phyloP scores from a whole-genome alignment of 768 basidiomycete species.

The Lactifluus subvellereus region DNA sequence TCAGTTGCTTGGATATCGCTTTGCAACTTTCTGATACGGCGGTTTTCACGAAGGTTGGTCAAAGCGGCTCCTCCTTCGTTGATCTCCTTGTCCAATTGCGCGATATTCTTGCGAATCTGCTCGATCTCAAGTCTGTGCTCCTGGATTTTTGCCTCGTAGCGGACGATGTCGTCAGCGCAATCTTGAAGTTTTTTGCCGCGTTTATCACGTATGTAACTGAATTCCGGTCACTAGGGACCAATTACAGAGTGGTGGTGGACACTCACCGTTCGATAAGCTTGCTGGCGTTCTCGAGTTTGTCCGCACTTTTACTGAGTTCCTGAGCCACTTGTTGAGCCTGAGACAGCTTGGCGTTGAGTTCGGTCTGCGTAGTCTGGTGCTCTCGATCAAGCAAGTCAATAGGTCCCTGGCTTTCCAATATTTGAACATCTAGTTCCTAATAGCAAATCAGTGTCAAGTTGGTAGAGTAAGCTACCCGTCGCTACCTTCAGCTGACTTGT shows the following conservation, averaged over 20 bases:
- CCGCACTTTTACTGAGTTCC: constrained; percentile 58
- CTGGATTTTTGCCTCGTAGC: constrained; percentile 41
- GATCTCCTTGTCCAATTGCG: constrained; percentile 69
- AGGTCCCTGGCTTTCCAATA: constrained; percentile 56
- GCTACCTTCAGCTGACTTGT: constrained; percentile 47
- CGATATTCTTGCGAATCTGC: constrained; percentile 40
- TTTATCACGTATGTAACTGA: constrained; percentile 70
- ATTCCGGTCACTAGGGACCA: not conserved
- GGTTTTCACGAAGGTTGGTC: constrained; percentile 75
- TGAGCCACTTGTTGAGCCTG: constrained; percentile 53
- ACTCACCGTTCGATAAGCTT: constrained; percentile 60
- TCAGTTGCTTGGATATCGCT: constrained; percentile 62
- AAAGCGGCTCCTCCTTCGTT: constrained; percentile 65
- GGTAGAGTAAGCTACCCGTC: not conserved
- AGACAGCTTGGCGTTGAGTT: constrained; percentile 42
- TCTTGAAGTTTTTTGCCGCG: constrained; percentile 56
- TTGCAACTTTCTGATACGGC: constrained; percentile 64
- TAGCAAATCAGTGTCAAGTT: not conserved
- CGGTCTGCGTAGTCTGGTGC: constrained; percentile 44
- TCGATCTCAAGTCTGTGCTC: constrained; percentile 39
- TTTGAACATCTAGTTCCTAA: constrained; percentile 59
- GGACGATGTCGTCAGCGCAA: constrained; percentile 48
- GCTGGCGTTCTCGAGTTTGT: constrained; percentile 55
- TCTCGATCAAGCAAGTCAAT: constrained; percentile 58
- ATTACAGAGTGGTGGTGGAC: not conserved